These are phyloP conservation scores for Clitopilus hobsonii DNA, from an alignment of 768 basidiomycete species.

Conservation along the genomic window DNA sequence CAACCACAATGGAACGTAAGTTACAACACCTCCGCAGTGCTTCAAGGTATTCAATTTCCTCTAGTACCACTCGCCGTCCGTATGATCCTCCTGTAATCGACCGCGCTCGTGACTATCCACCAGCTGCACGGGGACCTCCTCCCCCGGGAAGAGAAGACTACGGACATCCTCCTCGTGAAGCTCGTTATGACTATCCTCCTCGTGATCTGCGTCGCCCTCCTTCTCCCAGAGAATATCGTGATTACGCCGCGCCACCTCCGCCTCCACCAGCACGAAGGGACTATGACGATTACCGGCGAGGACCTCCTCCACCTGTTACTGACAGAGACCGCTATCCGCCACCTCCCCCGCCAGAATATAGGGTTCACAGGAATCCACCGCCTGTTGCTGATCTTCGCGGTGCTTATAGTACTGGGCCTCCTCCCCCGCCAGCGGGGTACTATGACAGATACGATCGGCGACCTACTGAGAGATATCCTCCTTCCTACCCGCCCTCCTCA, in stretches of 20 bases:
- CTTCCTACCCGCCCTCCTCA: slow-evolving; percentile 40
- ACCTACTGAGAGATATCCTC: slow-evolving; percentile 43
- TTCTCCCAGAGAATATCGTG: slow-evolving; percentile 65
- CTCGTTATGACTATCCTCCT: slow-evolving; percentile 54
- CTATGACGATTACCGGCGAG: slow-evolving; percentile 64
- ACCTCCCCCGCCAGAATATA: slow-evolving; percentile 45
- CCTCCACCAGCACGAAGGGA: slow-evolving; percentile 51
- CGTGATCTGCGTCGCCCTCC: slow-evolving; percentile 60
- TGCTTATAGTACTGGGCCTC: slow-evolving; percentile 45
- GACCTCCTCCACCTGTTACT: slow-evolving; percentile 32
- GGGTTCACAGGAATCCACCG: slow-evolving; percentile 55
- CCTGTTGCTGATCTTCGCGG: slow-evolving; percentile 50
- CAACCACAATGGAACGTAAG: slow-evolving; percentile 50
- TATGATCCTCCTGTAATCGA: slow-evolving; percentile 54
- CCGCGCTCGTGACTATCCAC: slow-evolving; percentile 54
- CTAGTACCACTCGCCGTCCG: slow-evolving; percentile 33
- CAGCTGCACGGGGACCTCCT: slow-evolving; percentile 31
- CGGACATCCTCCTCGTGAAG: slow-evolving; percentile 47
- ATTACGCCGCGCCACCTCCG: slow-evolving; percentile 48
- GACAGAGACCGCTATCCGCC: slow-evolving; percentile 51
- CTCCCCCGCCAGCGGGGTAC: slow-evolving; percentile 40
- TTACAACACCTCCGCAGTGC: no score
- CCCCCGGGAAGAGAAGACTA: slow-evolving; percentile 50
- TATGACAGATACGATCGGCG: slow-evolving; percentile 65
- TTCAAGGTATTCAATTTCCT: no score